These are phyloP conservation scores for Fonsecaea multimorphosa DNA, from an alignment of 2,329 filamentous ascomycete genomes.

Conservation along the genomic window DNA sequence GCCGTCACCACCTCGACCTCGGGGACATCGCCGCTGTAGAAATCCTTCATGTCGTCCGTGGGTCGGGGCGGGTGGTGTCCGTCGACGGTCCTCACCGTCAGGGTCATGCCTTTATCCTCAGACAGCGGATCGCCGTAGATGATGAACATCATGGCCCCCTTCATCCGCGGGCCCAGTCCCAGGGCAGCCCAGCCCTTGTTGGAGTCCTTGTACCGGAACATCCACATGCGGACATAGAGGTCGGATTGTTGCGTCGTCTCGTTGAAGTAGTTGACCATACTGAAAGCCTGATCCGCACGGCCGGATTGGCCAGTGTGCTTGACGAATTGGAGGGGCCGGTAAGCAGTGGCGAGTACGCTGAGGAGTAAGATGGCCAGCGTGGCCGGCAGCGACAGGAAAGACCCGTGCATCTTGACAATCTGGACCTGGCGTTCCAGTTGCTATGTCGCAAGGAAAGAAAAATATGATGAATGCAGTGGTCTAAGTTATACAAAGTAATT, in stretches of 20 bases:
- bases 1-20: constrained; percentile 34
- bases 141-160: constrained; percentile 41
- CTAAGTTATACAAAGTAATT: neutral
- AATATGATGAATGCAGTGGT: neutral
- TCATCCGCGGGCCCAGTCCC: constrained; percentile 38
- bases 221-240: constrained; percentile 38
- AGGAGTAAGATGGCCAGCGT: constrained; percentile 23
- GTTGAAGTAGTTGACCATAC: constrained; percentile 39
- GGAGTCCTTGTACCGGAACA: constrained; percentile 36
- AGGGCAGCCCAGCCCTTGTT: constrained; percentile 39
- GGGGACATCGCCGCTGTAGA: constrained; percentile 31
- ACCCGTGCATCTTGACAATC: constrained; percentile 17
- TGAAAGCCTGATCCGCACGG: constrained; percentile 37
- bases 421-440: neutral
- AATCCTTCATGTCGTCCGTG: constrained; percentile 30
- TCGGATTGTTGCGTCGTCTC: constrained; percentile 36
- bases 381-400: constrained; percentile 17
- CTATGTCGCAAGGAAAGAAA: neutral
- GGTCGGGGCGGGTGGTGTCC: constrained; percentile 39
- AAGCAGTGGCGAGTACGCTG: constrained; percentile 31
- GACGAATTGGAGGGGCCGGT: constrained; percentile 40
- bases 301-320: constrained; percentile 39
- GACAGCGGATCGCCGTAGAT: constrained; percentile 39
- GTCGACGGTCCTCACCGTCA: constrained; percentile 37
- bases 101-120: constrained; percentile 27